Base-by-base conservation (phyloP, 2,329 filamentous ascomycete species). In the Ophiosphaerella narmari region DNA sequence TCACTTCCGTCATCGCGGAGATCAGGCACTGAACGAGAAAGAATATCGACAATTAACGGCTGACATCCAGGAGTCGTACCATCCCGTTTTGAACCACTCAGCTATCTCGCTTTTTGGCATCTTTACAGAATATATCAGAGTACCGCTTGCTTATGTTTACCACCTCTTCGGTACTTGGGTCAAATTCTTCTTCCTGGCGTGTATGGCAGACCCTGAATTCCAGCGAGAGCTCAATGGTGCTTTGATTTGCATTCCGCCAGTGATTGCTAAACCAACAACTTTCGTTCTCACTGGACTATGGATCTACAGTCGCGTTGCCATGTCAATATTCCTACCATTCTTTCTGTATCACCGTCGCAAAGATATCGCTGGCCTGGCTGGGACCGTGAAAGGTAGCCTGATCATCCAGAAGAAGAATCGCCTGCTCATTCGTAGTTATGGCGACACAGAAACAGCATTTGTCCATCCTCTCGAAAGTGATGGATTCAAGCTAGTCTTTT, bases 131-230 rank as follows among this genome's bases (percentile, higher is more conserved):
- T 59, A 58, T 16, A 43, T 77, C 16, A 63, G 66, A 39, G 58
- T 68, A 7, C 73, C 75, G 0, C 53, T 77, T 21, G 69, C 69
- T 16, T 74, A 71, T 18, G 26, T 74, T 1, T 80, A 80, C 53
- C 76, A 80, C 45, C 66, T 65, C 3, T 35, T 77, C 1, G 77
- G 77, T 1, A 66, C 72, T 2, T 68, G 73, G 46, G 65, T 78
- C 52, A 82, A 82, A 45, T 80, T 81, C 56, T 67, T 79, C 31
- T 67, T 79, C 7, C 74, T 81, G 37, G 77, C 80, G 9, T 67
- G 79, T 16, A 74, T 82, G 54, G 80, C 80, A 2, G 80, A 82
- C 56, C 74, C 78, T 0, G 80, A 82, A 54, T 80, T 78, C 51
- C 76, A 81, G 54, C 69, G 78, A 52, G 80, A 82, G 46, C 69